These are phyloP conservation scores for Eleusine coracana DNA, from an alignment of 176 grass and related monocot species.

Conservation along the genomic window DNA sequence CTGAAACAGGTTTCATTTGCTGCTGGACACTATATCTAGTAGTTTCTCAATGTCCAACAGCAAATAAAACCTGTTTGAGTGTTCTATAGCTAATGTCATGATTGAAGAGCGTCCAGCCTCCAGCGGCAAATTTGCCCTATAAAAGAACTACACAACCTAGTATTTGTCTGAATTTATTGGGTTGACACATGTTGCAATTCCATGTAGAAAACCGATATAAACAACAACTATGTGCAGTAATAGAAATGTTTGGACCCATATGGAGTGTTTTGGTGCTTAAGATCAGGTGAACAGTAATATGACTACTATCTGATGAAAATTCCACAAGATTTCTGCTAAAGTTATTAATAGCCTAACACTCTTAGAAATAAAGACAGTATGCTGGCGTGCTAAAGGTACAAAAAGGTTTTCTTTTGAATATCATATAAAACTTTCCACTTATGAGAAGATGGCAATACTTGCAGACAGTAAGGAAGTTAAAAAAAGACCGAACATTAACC, in stretches of 20 bases:
- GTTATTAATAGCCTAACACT: neutral
- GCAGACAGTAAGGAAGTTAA: neutral
- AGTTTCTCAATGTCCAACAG: too few species aligned
- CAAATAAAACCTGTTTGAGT: too few species aligned
- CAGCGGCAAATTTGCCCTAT: neutral
- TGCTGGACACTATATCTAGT: too few species aligned
- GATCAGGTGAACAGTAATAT: neutral
- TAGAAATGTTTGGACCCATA: neutral
- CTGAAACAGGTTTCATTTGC: too few species aligned
- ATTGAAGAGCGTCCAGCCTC: too few species aligned
- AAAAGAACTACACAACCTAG: neutral
- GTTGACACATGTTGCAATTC: neutral
- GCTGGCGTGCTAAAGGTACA: neutral
- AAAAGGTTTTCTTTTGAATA: neutral
- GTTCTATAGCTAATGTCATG: too few species aligned
- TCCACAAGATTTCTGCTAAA: neutral
- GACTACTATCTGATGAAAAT: neutral
- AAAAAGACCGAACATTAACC: conserved; percentile 47
- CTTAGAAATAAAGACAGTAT: neutral
- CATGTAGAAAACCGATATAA: neutral
- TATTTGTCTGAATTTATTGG: neutral
- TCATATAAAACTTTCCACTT: conserved; percentile 10
- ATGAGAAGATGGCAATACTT: neutral
- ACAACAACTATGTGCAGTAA: neutral
- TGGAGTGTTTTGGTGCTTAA: neutral